phyloP scores from a whole-genome alignment of 2,329 filamentous ascomycete genomes.

The Colletotrichum incanum region DNA sequence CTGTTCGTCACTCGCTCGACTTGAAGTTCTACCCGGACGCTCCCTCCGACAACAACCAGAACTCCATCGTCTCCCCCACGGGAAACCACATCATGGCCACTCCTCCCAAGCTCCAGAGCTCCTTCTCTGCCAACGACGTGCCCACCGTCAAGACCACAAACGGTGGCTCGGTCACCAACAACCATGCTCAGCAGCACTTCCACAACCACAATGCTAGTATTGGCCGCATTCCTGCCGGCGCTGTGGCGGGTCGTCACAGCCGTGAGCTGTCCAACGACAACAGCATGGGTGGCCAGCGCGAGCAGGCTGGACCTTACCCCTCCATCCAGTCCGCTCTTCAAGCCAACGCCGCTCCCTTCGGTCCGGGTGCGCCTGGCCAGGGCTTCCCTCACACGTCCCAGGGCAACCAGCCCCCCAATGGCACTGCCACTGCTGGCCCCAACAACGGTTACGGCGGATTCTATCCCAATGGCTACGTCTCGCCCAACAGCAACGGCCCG shows the following conservation, averaged over 20 bases:
- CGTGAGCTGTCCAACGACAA: constrained; percentile 77
- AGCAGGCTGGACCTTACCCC: constrained; percentile 66
- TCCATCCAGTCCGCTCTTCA: constrained; percentile 83
- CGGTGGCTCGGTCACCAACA: constrained; percentile 58
- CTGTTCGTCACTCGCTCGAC: constrained; percentile 73
- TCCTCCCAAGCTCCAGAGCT: constrained; percentile 85
- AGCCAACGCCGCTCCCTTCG: constrained; percentile 84
- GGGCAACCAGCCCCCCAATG: constrained; percentile 46
- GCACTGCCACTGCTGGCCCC: constrained; percentile 21
- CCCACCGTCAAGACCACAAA: constrained; percentile 83
- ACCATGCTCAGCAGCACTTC: constrained; percentile 74
- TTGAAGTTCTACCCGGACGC: constrained; percentile 66
- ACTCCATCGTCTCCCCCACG: constrained; percentile 61
- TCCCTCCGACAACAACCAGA: constrained; percentile 54
- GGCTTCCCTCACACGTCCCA: constrained; percentile 45
- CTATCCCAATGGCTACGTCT: constrained; percentile 37
- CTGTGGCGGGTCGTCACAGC: constrained; percentile 77
- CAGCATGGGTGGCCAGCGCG: constrained; percentile 57
- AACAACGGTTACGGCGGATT: constrained; percentile 35
- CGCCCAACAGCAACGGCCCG: constrained; percentile 34
- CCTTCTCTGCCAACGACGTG: constrained; percentile 91
- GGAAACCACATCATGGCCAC: constrained; percentile 70
- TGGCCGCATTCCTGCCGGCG: constrained; percentile 81
- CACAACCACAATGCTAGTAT: constrained; percentile 88
- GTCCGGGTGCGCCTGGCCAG: constrained; percentile 67